Evolutionary conservation across 441 rosid genomes (phyloP), one percentile per base, ranked within the genome.

Genomic region (Capsella rubella): DNA sequence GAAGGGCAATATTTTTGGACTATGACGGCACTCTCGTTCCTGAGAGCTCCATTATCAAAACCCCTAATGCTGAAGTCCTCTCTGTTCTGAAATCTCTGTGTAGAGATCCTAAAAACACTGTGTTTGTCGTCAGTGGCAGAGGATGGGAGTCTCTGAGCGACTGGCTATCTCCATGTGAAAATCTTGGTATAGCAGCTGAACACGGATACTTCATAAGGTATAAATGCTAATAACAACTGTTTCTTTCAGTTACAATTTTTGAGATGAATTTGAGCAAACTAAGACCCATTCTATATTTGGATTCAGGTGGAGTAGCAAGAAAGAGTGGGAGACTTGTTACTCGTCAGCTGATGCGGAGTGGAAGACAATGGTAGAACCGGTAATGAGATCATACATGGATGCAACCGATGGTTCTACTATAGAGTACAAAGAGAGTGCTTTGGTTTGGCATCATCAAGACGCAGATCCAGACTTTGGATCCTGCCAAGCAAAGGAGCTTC

Each of bases 371-470:
- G 86, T 75, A 3, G 84, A 80, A 37, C 90, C 90, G 0, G 84
- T 87, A 21, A 87, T 87, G 88, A 78, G 77, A 77, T 73, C 82
- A 39, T 87, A 84, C 73, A 87, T 85, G 15, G 88, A 87, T 72
- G 79, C 90, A 61, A 87, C 90, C 0, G 90, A 87, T 76, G 90
- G 90, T 43, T 87, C 90, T 21, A 72, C 67, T 3, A 80, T 87
- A 75, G 90, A 84, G 79, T 57, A 76, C 47, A 87, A 87, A 78
- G 88, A 84, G 67, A 87, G 84, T 51, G 88, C 88, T 57, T 74
- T 87, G 71, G 88, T 87, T 61, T 87, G 90, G 90, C 90, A 87
- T 78, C 81, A 87, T 72, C 82, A 80, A 61, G 85, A 87, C 5
- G 88, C 90, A 0, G 90, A 81, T 72, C 84, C 82, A 27, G 86